Evolutionary conservation across 2,329 filamentous ascomycete species (phyloP).

Genomic region (Huntiella omanensis): DNA sequence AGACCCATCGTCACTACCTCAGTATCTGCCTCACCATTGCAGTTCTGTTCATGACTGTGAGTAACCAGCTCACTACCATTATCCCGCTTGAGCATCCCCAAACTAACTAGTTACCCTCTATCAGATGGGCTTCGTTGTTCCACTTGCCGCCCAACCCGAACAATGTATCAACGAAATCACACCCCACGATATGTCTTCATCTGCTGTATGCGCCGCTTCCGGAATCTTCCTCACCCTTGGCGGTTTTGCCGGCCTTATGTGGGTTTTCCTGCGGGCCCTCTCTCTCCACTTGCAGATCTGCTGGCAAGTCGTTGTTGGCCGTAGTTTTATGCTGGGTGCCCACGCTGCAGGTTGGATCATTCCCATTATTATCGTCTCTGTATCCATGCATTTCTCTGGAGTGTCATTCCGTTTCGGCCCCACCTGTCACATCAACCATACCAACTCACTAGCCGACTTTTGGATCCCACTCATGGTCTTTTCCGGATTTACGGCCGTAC

Average conservation of each 20-base stretch:
- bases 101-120: not conserved
- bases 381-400: constrained; percentile 69
- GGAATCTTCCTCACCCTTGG: constrained; percentile 74
- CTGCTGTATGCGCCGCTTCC: constrained; percentile 66
- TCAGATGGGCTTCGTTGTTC: constrained; percentile 78
- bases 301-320: constrained; percentile 83
- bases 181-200: constrained; percentile 77
- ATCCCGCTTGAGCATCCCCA: constrained; percentile 1
- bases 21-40: constrained; percentile 70
- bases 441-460: constrained; percentile 63
- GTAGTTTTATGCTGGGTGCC: constrained; percentile 73
- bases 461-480: constrained; percentile 81
- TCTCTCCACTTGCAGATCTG: constrained; percentile 95
- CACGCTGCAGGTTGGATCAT: constrained; percentile 71
- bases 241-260: constrained; percentile 68
- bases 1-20: constrained; percentile 81
- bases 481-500: constrained; percentile 53
- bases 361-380: constrained; percentile 52
- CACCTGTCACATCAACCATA: constrained; percentile 87
- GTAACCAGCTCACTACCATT: constrained; percentile 17
- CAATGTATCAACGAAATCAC: constrained; percentile 85
- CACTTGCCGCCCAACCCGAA: constrained; percentile 56
- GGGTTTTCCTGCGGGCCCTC: constrained; percentile 77
- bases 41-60: constrained; percentile 61
- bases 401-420: constrained; percentile 86